Conservation (phyloP, 2,329 filamentous ascomycete genomes). For the Colletotrichum sp. region DNA sequence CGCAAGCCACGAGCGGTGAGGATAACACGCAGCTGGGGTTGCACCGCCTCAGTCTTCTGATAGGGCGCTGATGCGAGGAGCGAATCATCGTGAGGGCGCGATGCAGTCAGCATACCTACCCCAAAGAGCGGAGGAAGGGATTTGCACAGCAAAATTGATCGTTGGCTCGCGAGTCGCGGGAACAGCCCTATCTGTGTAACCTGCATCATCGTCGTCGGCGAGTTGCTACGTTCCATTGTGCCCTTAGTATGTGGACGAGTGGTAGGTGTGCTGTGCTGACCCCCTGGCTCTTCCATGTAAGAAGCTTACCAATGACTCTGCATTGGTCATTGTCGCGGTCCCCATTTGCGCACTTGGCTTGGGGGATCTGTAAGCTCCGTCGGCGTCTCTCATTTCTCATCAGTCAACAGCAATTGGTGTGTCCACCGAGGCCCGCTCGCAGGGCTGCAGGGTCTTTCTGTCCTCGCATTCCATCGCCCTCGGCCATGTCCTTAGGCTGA, state of each 20-base stretch:
- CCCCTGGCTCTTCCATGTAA: background rate
- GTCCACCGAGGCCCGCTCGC: background rate
- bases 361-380: background rate
- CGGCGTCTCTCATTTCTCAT: background rate
- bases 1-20: slow-evolving; percentile 15
- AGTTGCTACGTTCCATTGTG: slow-evolving; percentile 14
- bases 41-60: background rate
- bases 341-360: background rate
- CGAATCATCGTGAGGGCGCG: background rate
- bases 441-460: background rate
- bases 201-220: background rate
- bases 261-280: background rate
- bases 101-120: background rate
- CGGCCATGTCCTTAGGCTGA: slow-evolving; percentile 4
- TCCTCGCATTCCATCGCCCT: background rate
- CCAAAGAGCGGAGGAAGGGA: background rate
- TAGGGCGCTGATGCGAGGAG: background rate
- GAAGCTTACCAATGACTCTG: slow-evolving; percentile 1
- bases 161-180: background rate
- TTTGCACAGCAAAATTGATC: background rate
- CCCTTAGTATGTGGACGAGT: background rate
- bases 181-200: slow-evolving; percentile 11
- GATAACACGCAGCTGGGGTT: slow-evolving; percentile 3
- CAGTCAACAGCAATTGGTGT: background rate
- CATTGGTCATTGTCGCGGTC: background rate